A percentile compares a stretch with the other conserved stretches of the same genome.
Evolutionary conservation across 352 stramenopile genomes (phyloP).

Genomic region (Pythium phragmiticola): DNA sequence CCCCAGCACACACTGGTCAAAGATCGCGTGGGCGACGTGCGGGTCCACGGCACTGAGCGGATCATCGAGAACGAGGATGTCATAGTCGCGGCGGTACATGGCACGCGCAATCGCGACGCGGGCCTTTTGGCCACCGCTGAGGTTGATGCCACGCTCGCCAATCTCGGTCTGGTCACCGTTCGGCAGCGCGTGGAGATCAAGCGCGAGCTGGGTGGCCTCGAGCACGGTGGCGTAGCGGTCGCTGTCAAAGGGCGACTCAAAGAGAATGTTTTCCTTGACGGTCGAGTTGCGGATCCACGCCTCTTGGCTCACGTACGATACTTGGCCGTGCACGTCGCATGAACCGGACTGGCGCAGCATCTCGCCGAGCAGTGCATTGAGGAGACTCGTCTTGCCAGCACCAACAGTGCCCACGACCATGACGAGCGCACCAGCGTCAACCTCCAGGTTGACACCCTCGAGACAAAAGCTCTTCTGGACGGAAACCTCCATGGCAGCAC

Average conservation of each 20-base stretch:
- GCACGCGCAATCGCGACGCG: slow-evolving; percentile 34
- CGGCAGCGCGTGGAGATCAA: slow-evolving; percentile 67
- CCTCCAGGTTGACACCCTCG: slow-evolving; percentile 48
- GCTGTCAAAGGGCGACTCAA: slow-evolving; percentile 31
- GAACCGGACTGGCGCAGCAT: slow-evolving; percentile 30
- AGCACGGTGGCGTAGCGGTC: slow-evolving; percentile 39
- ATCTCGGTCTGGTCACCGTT: slow-evolving; percentile 75
- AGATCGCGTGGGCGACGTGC: slow-evolving; percentile 43
- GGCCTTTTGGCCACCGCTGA: slow-evolving; percentile 41
- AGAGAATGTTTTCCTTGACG: slow-evolving; percentile 41
- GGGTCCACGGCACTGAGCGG: slow-evolving; percentile 42
- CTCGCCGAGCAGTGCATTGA: slow-evolving; percentile 43
- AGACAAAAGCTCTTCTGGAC: slow-evolving; percentile 31
- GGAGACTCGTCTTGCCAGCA: slow-evolving; percentile 43
- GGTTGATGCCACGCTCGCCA: slow-evolving; percentile 49
- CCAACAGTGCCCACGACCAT: slow-evolving; percentile 50
- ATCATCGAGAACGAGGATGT: slow-evolving; percentile 47
- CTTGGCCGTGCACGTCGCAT: slow-evolving; percentile 26
- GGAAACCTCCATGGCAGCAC: slow-evolving; percentile 1
- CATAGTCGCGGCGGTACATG: slow-evolving; percentile 34
- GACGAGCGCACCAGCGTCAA: slow-evolving; percentile 49
- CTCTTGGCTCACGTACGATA: slow-evolving; percentile 40
- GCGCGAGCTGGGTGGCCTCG: slow-evolving; percentile 50
- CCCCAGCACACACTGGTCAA: slow-evolving; percentile 36
- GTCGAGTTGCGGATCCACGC: slow-evolving; percentile 42